Conservation (phyloP, 2,329 filamentous ascomycete species). For the Diaporthe amygdali region DNA sequence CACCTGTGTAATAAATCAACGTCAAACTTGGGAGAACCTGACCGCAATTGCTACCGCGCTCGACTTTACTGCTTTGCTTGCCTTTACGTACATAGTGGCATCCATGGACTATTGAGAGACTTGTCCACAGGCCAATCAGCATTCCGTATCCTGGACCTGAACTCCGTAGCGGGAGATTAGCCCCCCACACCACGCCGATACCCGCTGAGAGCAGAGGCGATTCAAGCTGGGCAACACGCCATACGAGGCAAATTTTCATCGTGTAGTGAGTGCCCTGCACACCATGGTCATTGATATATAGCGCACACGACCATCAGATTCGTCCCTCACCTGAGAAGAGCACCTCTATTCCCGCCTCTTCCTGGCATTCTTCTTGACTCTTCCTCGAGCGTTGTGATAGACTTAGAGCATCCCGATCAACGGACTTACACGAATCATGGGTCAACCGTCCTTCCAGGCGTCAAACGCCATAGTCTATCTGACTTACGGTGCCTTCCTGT, state of each 20-base stretch:
- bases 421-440: conserved; percentile 57
- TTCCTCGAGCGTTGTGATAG: not conserved
- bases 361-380: not conserved
- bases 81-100: not conserved
- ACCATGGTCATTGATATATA: not conserved
- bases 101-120: not conserved
- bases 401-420: not conserved
- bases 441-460: conserved; percentile 74
- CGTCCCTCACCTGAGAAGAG: not conserved
- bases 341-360: not conserved
- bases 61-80: not conserved
- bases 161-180: conserved; percentile 5
- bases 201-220: not conserved
- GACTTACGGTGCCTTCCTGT: conserved; percentile 81
- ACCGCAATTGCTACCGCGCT: not conserved
- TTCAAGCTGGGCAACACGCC: conserved; percentile 14
- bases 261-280: not conserved
- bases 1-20: not conserved
- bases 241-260: conserved; percentile 21
- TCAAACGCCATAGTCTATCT: conserved; percentile 86
- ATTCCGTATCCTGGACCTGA: not conserved
- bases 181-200: conserved; percentile 13
- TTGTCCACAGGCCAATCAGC: conserved; percentile 1
- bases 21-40: not conserved
- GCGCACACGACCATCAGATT: not conserved